Conservation (phyloP, 257 asterid genomes). For the Prunella vulgaris region DNA sequence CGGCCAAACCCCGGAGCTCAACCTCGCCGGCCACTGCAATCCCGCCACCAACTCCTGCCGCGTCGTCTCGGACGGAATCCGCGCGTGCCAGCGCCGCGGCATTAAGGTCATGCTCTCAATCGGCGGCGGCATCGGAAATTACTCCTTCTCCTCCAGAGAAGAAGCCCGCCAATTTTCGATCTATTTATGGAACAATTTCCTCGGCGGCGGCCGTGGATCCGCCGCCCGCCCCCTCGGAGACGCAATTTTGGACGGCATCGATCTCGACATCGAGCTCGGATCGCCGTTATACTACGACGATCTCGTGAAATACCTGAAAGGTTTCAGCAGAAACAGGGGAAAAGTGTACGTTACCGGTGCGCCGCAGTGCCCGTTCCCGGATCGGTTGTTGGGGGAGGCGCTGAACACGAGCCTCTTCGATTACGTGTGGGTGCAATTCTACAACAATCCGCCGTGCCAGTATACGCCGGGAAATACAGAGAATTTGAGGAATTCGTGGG, state of each 20-base stretch:
- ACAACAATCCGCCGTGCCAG: constrained; percentile 59
- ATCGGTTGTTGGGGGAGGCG: constrained; percentile 39
- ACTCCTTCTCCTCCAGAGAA: constrained; percentile 44
- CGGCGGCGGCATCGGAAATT: constrained; percentile 66
- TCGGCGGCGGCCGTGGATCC: constrained; percentile 35
- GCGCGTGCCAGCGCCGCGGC: constrained; percentile 44
- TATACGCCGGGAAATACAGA: constrained; percentile 35
- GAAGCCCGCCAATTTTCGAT: constrained; percentile 46
- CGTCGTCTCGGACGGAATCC: constrained; percentile 36
- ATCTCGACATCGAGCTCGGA: constrained; percentile 60
- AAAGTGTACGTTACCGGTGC: constrained; percentile 53
- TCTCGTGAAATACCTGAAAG: constrained; percentile 41
- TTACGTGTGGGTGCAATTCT: constrained; percentile 71
- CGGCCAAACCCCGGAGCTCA: constrained; percentile 51
- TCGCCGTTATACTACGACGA: constrained; percentile 40
- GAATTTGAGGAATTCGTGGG: constrained; percentile 40
- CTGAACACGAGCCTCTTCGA: constrained; percentile 48
- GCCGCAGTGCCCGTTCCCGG: constrained; percentile 83
- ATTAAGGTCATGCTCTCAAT: constrained; percentile 59
- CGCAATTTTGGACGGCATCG: constrained; percentile 61
- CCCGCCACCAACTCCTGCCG: constrained; percentile 44
- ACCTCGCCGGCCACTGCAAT: constrained; percentile 83
- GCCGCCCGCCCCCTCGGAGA: constrained; percentile 53
- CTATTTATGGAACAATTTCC: constrained; percentile 57
- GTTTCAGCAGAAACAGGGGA: constrained; percentile 15